These are phyloP conservation scores for Pugionium cornutum DNA, from an alignment of 345 rosid genomes.

Conservation along the genomic window DNA sequence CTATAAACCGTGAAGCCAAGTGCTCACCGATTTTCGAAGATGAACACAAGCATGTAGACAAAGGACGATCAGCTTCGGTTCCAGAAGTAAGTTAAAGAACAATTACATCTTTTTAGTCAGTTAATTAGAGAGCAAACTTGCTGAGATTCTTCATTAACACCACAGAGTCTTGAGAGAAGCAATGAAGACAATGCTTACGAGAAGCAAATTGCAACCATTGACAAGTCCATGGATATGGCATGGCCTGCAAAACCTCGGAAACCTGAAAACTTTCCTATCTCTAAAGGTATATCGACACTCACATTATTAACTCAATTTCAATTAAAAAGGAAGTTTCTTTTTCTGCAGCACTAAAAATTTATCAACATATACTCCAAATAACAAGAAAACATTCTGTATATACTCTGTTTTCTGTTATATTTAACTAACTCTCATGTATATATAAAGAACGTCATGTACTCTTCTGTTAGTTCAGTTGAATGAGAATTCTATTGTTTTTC, in stretches of 20 bases:
- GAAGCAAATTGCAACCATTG: slow-evolving; percentile 47
- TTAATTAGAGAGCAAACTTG: slow-evolving; percentile 1
- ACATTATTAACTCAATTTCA: neutral
- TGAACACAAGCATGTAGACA: slow-evolving; percentile 41
- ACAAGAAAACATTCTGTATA: too few relatives aligned
- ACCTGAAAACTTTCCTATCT: slow-evolving; percentile 3
- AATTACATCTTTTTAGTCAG: neutral
- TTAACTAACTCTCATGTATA: too few relatives aligned
- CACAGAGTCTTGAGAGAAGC: slow-evolving; percentile 32
- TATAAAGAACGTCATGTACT: too few relatives aligned
- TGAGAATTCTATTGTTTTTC: too few relatives aligned
- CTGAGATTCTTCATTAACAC: slow-evolving; percentile 6
- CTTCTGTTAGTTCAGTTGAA: too few relatives aligned
- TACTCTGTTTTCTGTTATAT: too few relatives aligned
- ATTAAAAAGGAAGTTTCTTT: neutral
- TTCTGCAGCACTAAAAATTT: slow-evolving; percentile 15
- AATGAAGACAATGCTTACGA: slow-evolving; percentile 36
- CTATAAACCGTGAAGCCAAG: slow-evolving; percentile 65
- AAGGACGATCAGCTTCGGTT: slow-evolving; percentile 34
- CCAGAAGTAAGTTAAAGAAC: slow-evolving; percentile 29
- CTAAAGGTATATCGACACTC: slow-evolving; percentile 31
- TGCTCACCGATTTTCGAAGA: slow-evolving; percentile 57
- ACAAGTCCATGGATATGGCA: slow-evolving; percentile 47
- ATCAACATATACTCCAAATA: too few relatives aligned
- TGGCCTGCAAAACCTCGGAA: slow-evolving; percentile 33